A percentile compares a stretch with the other conserved stretches of the same genome.
These are phyloP conservation scores for Trichocladium uniseriatum DNA, from an alignment of 495 filamentous ascomycete genomes.

Conservation along the genomic window DNA sequence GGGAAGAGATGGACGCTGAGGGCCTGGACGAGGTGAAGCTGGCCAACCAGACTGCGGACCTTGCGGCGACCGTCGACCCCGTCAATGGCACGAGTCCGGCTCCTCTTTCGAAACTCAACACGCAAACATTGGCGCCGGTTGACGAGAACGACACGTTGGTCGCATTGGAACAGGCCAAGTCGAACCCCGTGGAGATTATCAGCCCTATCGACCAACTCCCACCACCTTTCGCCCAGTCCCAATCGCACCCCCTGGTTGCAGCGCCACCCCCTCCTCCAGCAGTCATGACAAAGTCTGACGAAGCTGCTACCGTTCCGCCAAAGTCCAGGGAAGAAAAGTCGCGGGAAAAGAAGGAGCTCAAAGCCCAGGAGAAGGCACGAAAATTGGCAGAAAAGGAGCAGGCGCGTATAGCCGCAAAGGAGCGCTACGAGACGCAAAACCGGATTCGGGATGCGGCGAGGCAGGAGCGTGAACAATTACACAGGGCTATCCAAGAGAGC, in stretches of 20 bases:
- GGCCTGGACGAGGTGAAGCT: constrained; percentile 54
- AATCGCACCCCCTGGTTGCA: constrained; percentile 20
- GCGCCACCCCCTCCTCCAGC: constrained; percentile 24
- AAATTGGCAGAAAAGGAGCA: constrained; percentile 58
- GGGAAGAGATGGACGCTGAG: constrained; percentile 73
- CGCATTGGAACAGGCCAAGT: constrained; percentile 50
- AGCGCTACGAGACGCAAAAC: constrained; percentile 28
- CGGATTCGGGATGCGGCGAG: constrained; percentile 27
- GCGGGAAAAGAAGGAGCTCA: constrained; percentile 42
- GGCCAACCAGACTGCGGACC: constrained; percentile 45
- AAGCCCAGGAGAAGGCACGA: constrained; percentile 55
- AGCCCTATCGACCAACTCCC: constrained; percentile 1
- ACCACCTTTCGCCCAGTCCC: constrained; percentile 24
- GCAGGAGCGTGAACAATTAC: constrained; percentile 32
- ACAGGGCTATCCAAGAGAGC: constrained; percentile 35
- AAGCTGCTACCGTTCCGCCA: constrained; percentile 27
- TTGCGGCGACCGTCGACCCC: constrained; percentile 35
- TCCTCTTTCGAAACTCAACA: constrained; percentile 31
- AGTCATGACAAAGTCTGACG: constrained; percentile 19
- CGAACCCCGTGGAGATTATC: constrained; percentile 42
- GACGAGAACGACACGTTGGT: constrained; percentile 47
- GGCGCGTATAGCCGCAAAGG: constrained; percentile 51
- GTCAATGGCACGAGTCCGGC: constrained; percentile 29
- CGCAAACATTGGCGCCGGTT: constrained; percentile 28
- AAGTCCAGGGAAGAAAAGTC: constrained; percentile 47